These are phyloP conservation scores for Hanseniaspora gamundiae DNA, from an alignment of 1,139 yeast species.

Conservation along the genomic window DNA sequence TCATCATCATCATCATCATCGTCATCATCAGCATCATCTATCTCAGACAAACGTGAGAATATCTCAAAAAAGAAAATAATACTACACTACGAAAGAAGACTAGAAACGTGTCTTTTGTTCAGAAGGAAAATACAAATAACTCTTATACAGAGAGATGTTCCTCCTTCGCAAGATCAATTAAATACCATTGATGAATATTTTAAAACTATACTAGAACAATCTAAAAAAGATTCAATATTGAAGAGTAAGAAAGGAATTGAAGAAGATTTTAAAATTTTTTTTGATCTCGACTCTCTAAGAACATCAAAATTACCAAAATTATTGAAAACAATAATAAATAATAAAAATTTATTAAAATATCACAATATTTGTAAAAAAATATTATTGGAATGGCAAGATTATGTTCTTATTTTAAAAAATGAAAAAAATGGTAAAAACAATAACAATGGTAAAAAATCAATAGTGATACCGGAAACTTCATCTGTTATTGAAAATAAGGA, in stretches of 20 bases:
- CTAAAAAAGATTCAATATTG: conserved; percentile 16
- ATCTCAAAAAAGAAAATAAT: conserved; percentile 10
- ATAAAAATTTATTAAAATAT: conserved; percentile 18
- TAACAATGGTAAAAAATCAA: background rate
- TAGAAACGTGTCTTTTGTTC: conserved; percentile 20
- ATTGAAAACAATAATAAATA: conserved; percentile 19
- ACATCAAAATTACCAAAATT: conserved; percentile 22
- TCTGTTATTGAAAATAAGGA: too few species aligned
- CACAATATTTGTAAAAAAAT: conserved; percentile 19
- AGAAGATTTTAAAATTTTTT: conserved; percentile 10
- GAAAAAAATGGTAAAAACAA: background rate
- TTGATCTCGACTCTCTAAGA: conserved; percentile 20
- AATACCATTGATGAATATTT: conserved; percentile 20
- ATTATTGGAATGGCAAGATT: conserved; percentile 16
- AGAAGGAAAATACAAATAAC: conserved; percentile 23
- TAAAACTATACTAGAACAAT: conserved; percentile 17
- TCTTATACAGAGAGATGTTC: conserved; percentile 20
- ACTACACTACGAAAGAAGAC: conserved; percentile 17
- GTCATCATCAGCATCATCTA: too few species aligned
- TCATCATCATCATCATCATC: too few species aligned
- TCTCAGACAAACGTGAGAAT: too few species aligned
- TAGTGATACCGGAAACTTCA: too few species aligned
- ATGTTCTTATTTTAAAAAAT: conserved; percentile 15
- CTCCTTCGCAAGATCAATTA: conserved; percentile 17
- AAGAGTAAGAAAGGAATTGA: background rate